These are phyloP conservation scores for Oryza rufipogon DNA, from an alignment of 176 grass and related monocot species.

Conservation along the genomic window DNA sequence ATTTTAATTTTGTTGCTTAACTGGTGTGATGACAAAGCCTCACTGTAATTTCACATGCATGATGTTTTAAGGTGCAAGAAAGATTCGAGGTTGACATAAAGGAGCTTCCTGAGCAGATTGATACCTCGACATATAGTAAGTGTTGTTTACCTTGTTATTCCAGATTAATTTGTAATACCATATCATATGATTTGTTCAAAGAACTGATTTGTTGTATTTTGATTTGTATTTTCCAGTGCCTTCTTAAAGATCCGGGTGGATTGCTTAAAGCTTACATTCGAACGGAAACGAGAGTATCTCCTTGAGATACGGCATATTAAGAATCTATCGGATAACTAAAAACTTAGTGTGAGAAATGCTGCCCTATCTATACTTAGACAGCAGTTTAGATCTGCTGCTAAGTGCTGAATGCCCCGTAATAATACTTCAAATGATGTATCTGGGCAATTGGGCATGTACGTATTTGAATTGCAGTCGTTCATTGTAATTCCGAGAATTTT, in stretches of 20 bases:
- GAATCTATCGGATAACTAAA: not conserved
- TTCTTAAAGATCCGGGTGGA: constrained; percentile 29
- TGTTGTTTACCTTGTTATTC: not conserved
- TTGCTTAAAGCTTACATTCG: not conserved
- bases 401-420: not conserved
- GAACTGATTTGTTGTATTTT: constrained; percentile 22
- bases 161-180: not conserved
- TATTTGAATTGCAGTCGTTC: not conserved
- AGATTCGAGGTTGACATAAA: constrained; percentile 99
- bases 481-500: not conserved
- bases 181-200: not conserved
- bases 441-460: not conserved
- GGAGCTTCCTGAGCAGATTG: constrained; percentile 93
- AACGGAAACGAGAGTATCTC: not conserved
- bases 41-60: constrained; percentile 8
- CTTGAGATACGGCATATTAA: not conserved
- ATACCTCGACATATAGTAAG: constrained; percentile 98
- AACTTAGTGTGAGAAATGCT: constrained; percentile 3
- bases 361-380: not conserved
- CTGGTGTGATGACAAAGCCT: not conserved
- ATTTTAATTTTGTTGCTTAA: not conserved
- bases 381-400: not conserved
- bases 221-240: constrained; percentile 39
- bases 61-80: constrained; percentile 75
- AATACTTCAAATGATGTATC: not conserved